These are phyloP conservation scores for Flaveria robusta DNA, from an alignment of 129 eudicot species.

Conservation along the genomic window DNA sequence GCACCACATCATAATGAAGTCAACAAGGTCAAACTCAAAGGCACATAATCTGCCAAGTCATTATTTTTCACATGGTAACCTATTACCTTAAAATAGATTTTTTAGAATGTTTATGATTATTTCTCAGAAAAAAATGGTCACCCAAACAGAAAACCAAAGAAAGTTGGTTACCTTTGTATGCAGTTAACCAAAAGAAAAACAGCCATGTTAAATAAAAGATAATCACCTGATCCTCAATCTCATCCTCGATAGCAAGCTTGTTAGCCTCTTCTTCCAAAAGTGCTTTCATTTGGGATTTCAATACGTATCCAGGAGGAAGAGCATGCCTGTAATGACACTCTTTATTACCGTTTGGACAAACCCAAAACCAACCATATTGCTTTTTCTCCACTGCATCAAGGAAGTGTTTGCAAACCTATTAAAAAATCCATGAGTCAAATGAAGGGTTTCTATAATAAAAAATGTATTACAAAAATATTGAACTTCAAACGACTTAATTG, in stretches of 20 bases:
- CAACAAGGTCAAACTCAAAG: neutral
- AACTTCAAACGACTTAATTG: too few species aligned
- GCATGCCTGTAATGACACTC: constrained; percentile 94
- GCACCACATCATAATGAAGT: neutral
- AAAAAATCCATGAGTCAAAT: constrained; percentile 14
- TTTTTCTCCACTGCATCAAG: constrained; percentile 93
- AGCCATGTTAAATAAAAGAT: neutral
- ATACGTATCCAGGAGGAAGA: constrained; percentile 79
- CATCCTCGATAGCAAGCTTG: constrained; percentile 65
- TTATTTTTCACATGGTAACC: neutral
- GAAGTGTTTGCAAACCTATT: constrained; percentile 66
- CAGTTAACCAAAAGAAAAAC: too few species aligned
- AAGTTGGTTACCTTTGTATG: too few species aligned
- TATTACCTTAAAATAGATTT: neutral
- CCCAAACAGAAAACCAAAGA: neutral
- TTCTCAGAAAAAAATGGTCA: neutral
- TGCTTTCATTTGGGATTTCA: constrained; percentile 73
- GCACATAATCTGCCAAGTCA: neutral
- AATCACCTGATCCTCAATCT: constrained; percentile 59
- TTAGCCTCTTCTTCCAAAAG: constrained; percentile 66
- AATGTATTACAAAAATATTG: too few species aligned
- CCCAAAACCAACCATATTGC: constrained; percentile 99
- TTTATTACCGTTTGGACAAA: constrained; percentile 91
- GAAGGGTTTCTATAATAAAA: neutral
- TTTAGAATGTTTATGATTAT: neutral